Conservation (phyloP, 164 flowering plant species). For the Vitis labrusca region DNA sequence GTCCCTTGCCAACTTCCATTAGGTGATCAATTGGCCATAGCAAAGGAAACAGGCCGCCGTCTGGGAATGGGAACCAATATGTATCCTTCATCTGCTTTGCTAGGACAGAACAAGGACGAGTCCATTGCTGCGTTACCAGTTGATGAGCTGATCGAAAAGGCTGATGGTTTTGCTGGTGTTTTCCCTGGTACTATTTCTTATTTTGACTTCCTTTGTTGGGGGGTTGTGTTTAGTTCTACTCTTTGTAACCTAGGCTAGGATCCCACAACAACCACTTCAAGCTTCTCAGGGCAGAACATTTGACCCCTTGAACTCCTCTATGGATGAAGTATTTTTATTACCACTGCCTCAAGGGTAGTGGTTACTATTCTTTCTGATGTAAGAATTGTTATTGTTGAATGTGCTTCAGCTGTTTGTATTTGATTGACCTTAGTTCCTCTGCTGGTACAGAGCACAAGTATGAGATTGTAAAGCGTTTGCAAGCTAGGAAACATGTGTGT, state of each 20-base stretch:
- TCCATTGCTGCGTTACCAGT: constrained; percentile 75
- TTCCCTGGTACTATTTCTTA: constrained; percentile 64
- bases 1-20: constrained; percentile 1
- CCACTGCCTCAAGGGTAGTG: too few species aligned
- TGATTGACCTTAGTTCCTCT: not conserved
- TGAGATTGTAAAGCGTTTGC: constrained; percentile 89
- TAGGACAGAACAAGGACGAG: constrained; percentile 79
- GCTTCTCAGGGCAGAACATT: too few species aligned
- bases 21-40: constrained; percentile 96
- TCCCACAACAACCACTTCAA: too few species aligned
- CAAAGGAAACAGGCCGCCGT: constrained; percentile 91
- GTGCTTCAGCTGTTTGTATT: not conserved
- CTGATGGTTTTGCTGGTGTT: constrained; percentile 95
- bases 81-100: constrained; percentile 86
- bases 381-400: not conserved
- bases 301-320: too few species aligned
- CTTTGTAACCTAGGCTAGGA: not conserved
- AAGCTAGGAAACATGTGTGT: constrained; percentile 87
- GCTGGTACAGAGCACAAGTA: constrained; percentile 74
- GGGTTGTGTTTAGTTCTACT: not conserved
- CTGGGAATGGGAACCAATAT: constrained; percentile 94
- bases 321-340: too few species aligned
- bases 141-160: constrained; percentile 85
- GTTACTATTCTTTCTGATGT: too few species aligned
- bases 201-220: not conserved